These are phyloP conservation scores for Wallacemonas collosoma DNA, from an alignment of 208 protist genomes.

Conservation along the genomic window DNA sequence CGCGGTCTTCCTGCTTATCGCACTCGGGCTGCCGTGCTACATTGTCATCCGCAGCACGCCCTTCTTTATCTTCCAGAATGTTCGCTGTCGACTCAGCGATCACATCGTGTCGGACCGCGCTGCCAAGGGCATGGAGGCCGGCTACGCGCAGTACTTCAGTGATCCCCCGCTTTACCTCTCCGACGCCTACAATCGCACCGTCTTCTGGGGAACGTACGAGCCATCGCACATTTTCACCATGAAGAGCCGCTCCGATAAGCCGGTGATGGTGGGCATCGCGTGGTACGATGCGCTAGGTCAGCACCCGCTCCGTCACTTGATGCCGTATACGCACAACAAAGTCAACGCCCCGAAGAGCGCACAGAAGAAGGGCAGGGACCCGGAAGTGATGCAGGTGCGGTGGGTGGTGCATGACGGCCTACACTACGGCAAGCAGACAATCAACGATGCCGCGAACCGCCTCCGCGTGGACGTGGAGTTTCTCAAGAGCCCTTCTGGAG, in stretches of 20 bases:
- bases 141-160: conserved; percentile 59
- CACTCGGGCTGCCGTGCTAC: conserved; percentile 54
- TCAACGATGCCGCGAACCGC: conserved; percentile 58
- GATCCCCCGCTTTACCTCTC: conserved; percentile 71
- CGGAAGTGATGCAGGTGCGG: conserved; percentile 61
- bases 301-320: conserved; percentile 63
- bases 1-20: conserved; percentile 55
- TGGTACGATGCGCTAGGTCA: conserved; percentile 74
- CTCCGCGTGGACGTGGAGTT: conserved; percentile 68
- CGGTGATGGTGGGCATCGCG: conserved; percentile 73
- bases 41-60: conserved; percentile 68
- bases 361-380: conserved; percentile 36
- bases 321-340: conserved; percentile 72
- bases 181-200: conserved; percentile 66
- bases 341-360: conserved; percentile 46
- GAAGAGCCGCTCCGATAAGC: conserved; percentile 64
- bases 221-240: conserved; percentile 81
- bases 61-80: conserved; percentile 80
- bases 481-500: conserved; percentile 77
- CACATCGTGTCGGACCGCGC: conserved; percentile 44
- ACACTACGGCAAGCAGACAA: conserved; percentile 71
- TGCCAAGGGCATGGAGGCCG: conserved; percentile 48
- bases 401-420: conserved; percentile 80
- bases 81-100: conserved; percentile 60
- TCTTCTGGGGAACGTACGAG: conserved; percentile 87